Percentiles rank a stretch among this genome's conserved stretches.
phyloP scores from a whole-genome alignment of 1,284 basidiomycete species.

The Cystobasidium slooffiae region DNA sequence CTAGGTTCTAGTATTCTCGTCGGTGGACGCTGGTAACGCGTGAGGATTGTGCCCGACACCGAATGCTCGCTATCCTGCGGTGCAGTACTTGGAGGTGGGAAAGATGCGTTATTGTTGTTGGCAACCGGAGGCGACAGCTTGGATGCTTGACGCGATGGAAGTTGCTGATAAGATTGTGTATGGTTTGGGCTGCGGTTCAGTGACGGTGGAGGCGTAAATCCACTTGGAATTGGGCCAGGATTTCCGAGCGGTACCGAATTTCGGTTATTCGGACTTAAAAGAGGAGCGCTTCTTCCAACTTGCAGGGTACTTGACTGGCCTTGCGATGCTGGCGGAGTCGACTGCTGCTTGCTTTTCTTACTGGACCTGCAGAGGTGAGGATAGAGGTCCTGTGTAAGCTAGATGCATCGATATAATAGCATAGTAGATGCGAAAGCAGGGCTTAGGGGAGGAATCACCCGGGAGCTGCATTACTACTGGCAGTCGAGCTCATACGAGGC shows the following conservation, averaged over 20 bases:
- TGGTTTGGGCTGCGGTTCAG: not conserved
- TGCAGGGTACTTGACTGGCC: too few relatives aligned
- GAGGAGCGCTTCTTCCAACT: too few relatives aligned
- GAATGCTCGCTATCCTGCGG: constrained; percentile 31
- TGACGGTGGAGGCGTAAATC: not conserved
- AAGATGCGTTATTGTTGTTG: constrained; percentile 6
- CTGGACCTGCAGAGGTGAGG: not conserved
- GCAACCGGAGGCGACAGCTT: constrained; percentile 18
- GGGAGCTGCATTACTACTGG: not conserved
- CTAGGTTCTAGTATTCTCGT: constrained; percentile 12
- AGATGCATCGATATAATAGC: not conserved
- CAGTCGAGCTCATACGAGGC: constrained; percentile 10
- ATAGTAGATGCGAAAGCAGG: not conserved
- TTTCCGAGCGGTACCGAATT: too few relatives aligned
- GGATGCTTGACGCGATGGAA: not conserved
- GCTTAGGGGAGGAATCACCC: not conserved
- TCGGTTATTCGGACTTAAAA: too few relatives aligned
- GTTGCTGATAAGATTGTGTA: constrained; percentile 11
- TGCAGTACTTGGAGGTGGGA: constrained; percentile 7
- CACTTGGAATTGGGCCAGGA: not conserved
- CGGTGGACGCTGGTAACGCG: constrained; percentile 28
- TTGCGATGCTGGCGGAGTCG: too few relatives aligned
- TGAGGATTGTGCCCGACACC: constrained; percentile 22
- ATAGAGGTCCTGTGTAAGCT: not conserved
- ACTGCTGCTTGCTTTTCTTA: too few relatives aligned